Evolutionary conservation across 768 basidiomycete genomes (phyloP).

Genomic region (Lentinula aciculospora): DNA sequence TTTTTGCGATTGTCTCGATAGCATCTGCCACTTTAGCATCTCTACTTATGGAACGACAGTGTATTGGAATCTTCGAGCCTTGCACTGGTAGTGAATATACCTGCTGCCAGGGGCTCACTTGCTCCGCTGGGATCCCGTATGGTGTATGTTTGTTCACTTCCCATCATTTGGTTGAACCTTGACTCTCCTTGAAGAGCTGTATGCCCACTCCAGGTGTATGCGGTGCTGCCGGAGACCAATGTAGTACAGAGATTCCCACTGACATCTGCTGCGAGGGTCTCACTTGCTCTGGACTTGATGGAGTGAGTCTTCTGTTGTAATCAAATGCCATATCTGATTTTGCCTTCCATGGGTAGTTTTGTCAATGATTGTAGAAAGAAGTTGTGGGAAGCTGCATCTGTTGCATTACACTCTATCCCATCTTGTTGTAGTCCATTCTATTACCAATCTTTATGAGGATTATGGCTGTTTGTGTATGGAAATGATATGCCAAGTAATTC

Average conservation of each 20-base stretch:
- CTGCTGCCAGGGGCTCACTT: neutral
- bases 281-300: neutral
- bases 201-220: neutral
- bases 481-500: too few relatives aligned
- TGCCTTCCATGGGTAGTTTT: neutral
- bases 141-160: neutral
- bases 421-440: too few relatives aligned
- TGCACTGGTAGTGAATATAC: neutral
- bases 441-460: too few relatives aligned
- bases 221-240: neutral
- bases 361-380: too few relatives aligned
- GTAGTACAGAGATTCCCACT: neutral
- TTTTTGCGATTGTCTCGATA: neutral
- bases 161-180: neutral
- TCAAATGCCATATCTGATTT: neutral
- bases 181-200: neutral
- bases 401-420: too few relatives aligned
- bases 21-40: neutral
- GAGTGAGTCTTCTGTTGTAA: neutral
- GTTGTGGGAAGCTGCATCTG: too few relatives aligned
- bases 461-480: too few relatives aligned
- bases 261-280: neutral
- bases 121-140: neutral
- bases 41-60: neutral
- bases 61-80: neutral